Base-by-base conservation (phyloP, 2,329 filamentous ascomycete genomes). In the Aspergillus sp. region DNA sequence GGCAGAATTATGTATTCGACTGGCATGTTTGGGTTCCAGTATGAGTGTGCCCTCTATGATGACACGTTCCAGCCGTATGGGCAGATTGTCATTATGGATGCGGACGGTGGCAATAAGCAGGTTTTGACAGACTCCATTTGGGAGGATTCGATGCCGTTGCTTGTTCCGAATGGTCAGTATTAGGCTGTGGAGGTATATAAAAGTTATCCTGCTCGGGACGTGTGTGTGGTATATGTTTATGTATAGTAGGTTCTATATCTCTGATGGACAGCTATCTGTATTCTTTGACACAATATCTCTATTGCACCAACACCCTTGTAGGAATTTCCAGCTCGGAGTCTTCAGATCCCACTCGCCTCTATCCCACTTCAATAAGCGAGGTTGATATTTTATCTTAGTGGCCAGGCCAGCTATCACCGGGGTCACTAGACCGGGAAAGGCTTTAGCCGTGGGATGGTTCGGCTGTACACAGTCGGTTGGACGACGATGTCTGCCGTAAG, bases 61-160 rank as follows among this genome's bases (percentile, higher is more conserved):
- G 59, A 77, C 37, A 78, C 77, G 1, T 80, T 79, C 62, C 75
- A 80, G 65, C 77, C 75, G 0, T 79, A 78, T 45, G 76, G 77
- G 0, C 76, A 79, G 68, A 75, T 80, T 45, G 68, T 77, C 49
- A 57, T 74, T n/a, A 79, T 79, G 77, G 66, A 79, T 56, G 66
- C 67, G 5, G 75, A 79, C 66, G 77, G 78, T 0, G 66, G 63
- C 4, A 71, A 72, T 48, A 72, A 70, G 58, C 50, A 47, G 17
- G 24, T 68, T 4, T 42, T 72, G 17, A 71, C 68, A 2, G 63
- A 72, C 51, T 66, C 63, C 3, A 67, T 70, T 6, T 71, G 70
- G 69, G 70, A 71, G 57, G 69, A 73, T 42, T 69, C 68, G 1
- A 73, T 70, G 68, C 68, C 70, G 1, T 50, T 70, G 4, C 69